phyloP scores from a whole-genome alignment of 306 rosid species.

The Glycyrrhiza uralensis region DNA sequence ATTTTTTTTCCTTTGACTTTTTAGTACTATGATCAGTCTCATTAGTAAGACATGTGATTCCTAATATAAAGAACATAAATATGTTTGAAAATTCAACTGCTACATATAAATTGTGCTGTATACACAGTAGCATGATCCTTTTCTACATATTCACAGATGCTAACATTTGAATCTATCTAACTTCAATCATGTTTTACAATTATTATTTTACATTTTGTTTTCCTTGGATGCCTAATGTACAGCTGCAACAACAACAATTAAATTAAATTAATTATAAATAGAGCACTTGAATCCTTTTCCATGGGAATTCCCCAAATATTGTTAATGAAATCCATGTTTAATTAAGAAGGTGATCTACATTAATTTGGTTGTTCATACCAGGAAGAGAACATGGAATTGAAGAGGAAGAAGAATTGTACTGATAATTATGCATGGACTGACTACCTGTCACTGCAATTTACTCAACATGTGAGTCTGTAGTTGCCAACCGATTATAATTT shows the following conservation, averaged over 20 bases:
- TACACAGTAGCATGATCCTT: no score
- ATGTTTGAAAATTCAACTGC: no score
- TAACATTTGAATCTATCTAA: background rate
- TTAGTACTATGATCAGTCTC: no score
- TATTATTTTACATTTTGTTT: background rate
- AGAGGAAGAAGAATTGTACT: conserved; percentile 47
- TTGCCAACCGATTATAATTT: background rate
- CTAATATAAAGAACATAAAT: no score
- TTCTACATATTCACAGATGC: background rate
- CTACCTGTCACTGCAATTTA: conserved; percentile 69
- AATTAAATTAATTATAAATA: no score
- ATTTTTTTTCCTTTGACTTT: background rate
- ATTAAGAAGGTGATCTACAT: background rate
- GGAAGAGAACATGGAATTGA: conserved; percentile 86
- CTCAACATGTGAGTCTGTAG: conserved; percentile 70
- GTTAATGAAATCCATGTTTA: background rate
- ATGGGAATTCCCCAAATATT: background rate
- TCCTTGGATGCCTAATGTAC: no score
- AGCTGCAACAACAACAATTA: background rate
- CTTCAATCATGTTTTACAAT: background rate
- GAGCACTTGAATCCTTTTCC: background rate
- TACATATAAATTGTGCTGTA: no score
- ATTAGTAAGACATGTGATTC: no score
- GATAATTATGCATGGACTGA: conserved; percentile 67
- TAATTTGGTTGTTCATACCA: conserved; percentile 18